Base-by-base conservation (phyloP, 768 basidiomycete genomes). In the Pulveroboletus frians region DNA sequence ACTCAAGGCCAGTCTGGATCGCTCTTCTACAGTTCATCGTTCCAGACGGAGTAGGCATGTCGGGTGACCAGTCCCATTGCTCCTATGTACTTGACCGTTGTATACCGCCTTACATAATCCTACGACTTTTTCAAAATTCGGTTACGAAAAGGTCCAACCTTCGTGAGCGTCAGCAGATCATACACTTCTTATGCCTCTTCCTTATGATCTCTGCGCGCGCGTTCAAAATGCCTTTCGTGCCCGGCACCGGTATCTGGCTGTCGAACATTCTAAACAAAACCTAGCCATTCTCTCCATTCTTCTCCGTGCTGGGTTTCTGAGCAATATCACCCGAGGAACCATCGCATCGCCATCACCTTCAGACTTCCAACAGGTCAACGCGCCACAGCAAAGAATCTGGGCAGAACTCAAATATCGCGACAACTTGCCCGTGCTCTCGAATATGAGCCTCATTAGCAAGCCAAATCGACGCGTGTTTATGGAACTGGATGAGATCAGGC, bases 321-420 rank as follows among this genome's bases (percentile, higher is more conserved):
- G 84, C 46, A 84, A 76, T 62, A 59, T 98, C 51, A 87, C 90
- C 3, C 83, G 91, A 26, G 92, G 92, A 3, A 88, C 88, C 29
- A 68, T 79, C 50, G 69, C 74, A 7, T 71, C 73, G 0, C 82
- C 92, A 2, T 78, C 78, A 15, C 92, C 93, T 0, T 53, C 61
- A 4, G 73, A 73, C 11, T 97, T 93, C 65, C 59, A 72, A 48
- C 54, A 61, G 2, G 83, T 76, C 10, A 71, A 75, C 52, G 80
- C 85, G 27, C 76, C 83, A 1, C 77, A 92, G 49, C 77, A 78
- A 29, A 81, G 92, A 32, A 88, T 98, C 69, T 96, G 95, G 92
- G 90, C 90, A 2, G 82, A 85, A 43, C 81, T 97, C 56, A 99
- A 99, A 71, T 94, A 95, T 72, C 80, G 95, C 43, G 83, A 91